Evolutionary conservation across 305 asterid genomes (phyloP).

Genomic region (Solanum hybrid): DNA sequence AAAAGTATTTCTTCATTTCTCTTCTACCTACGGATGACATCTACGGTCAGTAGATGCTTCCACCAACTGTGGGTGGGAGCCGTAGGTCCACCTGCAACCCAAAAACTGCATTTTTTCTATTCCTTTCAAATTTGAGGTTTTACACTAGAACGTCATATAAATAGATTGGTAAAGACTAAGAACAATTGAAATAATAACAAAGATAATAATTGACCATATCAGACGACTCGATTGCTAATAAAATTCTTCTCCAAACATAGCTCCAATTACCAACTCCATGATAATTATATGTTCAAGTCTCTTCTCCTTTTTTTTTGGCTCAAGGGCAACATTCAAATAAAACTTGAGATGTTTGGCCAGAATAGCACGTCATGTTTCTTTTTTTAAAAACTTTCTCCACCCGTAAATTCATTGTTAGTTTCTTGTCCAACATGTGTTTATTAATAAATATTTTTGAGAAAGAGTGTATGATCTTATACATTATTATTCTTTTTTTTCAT

Average conservation of each 20-base stretch:
- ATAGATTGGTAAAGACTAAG: too few relatives aligned
- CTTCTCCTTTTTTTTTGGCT: not conserved
- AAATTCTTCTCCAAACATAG: too few relatives aligned
- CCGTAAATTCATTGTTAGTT: not conserved
- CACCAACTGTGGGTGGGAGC: not conserved
- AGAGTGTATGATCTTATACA: not conserved
- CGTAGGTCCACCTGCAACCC: not conserved
- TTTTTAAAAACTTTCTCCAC: not conserved
- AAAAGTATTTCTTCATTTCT: not conserved
- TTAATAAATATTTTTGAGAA: not conserved
- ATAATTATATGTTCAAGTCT: not conserved
- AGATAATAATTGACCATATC: too few relatives aligned
- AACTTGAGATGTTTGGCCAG: not conserved
- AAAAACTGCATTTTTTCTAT: too few relatives aligned
- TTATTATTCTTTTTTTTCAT: not conserved
- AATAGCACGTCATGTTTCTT: not conserved
- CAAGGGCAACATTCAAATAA: not conserved
- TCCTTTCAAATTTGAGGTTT: not conserved
- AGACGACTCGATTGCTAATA: too few relatives aligned
- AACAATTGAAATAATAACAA: too few relatives aligned
- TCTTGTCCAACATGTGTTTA: not conserved
- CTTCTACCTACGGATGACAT: not conserved
- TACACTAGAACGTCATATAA: too few relatives aligned
- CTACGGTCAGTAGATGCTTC: not conserved
- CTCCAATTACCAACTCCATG: not conserved